Evolutionary conservation across 2,329 filamentous ascomycete species (phyloP).

Genomic region (Aschersonia sp.): DNA sequence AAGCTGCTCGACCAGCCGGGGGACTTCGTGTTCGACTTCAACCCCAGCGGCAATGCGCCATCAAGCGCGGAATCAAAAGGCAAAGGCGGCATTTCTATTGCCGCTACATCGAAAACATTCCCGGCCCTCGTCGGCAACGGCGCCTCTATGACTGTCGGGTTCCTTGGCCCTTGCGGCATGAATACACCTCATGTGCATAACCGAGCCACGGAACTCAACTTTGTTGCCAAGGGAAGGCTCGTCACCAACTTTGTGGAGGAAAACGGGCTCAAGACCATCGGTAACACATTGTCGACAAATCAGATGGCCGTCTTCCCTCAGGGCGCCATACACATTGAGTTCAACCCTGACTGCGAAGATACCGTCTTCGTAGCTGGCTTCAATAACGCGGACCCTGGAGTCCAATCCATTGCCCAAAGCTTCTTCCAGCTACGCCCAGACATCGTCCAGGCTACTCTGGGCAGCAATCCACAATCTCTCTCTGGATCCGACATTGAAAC

Average conservation of each 20-base stretch:
- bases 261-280: conserved; percentile 23
- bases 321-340: conserved; percentile 34
- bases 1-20: conserved; percentile 17
- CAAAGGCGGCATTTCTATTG: conserved; percentile 21
- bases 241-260: conserved; percentile 29
- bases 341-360: conserved; percentile 33
- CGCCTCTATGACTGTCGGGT: conserved; percentile 30
- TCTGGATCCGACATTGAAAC: conserved; percentile 24
- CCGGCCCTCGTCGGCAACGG: conserved; percentile 33
- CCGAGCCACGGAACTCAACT: conserved; percentile 30
- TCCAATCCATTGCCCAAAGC: conserved; percentile 29
- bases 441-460: conserved; percentile 22
- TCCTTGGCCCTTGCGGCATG: conserved; percentile 33
- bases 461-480: conserved; percentile 16
- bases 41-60: conserved; percentile 8
- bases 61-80: conserved; percentile 8
- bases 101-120: conserved; percentile 31
- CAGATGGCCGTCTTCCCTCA: conserved; percentile 34
- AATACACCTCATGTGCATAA: conserved; percentile 35
- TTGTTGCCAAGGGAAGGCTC: conserved; percentile 27
- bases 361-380: conserved; percentile 34
- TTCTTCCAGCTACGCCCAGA: conserved; percentile 27
- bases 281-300: conserved; percentile 21
- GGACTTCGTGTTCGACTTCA: conserved; percentile 29
- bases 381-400: conserved; percentile 29